A percentile compares a stretch with the other conserved stretches of the same genome.
Conservation (phyloP, 768 basidiomycete species). For the Asterophora parasitica region DNA sequence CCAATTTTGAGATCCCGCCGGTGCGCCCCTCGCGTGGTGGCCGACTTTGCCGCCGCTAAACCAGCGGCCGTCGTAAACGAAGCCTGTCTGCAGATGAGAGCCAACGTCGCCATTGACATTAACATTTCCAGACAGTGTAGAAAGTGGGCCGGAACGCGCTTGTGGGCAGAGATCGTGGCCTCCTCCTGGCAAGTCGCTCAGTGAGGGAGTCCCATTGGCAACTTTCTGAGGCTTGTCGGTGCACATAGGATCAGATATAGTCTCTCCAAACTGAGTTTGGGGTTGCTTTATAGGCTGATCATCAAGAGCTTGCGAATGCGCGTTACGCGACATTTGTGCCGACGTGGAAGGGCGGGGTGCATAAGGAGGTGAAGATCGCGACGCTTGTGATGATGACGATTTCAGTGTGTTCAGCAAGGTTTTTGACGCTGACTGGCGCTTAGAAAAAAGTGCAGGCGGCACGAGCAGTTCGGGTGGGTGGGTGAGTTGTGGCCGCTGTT, state of each 20-base stretch:
- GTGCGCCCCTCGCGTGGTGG: neutral
- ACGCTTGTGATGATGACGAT: neutral
- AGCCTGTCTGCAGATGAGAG: neutral
- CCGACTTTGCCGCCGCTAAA: neutral
- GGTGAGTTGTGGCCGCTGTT: neutral
- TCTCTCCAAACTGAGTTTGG: neutral
- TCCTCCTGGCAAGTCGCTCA: too few relatives aligned
- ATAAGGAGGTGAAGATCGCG: neutral
- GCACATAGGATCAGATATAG: neutral
- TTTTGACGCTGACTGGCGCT: neutral
- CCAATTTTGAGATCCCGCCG: slow-evolving; percentile 5
- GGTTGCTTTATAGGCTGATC: neutral
- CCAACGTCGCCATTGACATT: neutral
- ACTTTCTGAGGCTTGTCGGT: neutral
- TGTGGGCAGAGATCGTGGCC: neutral
- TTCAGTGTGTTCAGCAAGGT: neutral
- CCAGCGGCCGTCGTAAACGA: neutral
- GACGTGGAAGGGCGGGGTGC: neutral
- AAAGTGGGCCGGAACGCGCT: too few relatives aligned
- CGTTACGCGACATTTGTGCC: neutral
- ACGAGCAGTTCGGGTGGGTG: neutral
- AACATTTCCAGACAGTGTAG: neutral
- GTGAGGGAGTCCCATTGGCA: neutral
- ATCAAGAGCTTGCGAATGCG: neutral
- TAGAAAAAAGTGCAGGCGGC: neutral